Evolutionary conservation across 345 rosid species (phyloP), one percentile per base, ranked within the genome.

Genomic region (Psidium guajava): DNA sequence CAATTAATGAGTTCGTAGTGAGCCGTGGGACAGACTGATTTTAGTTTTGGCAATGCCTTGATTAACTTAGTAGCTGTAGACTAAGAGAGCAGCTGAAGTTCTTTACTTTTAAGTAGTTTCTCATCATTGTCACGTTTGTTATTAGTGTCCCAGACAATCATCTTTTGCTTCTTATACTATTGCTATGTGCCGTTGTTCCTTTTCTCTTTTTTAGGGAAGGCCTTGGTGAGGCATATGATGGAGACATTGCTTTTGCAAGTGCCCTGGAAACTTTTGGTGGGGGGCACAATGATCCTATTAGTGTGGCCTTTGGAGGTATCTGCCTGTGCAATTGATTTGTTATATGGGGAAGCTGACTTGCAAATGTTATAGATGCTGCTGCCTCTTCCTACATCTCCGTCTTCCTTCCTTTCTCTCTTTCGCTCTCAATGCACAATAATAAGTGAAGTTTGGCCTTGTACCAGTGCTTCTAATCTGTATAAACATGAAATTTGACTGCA

Each of bases 271-370:
- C 94, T 80, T 98, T 98, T 91, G 99, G 99, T 75, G 99, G 99
- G 89, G 99, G 98, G 82, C 99, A 98, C 87, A 98, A 96, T 86
- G 99, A 98, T 91, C 99, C 99, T 28, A 95, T 98, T 55, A 95
- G 99, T 91, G 92, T 96, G 86, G 98, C 99, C 86, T 98, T 98
- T 89, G 99, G 99, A 90, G 99, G 99, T 96, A 91, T 85, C 89
- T 75, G 25, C 21, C 77, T 2, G 25, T 11, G 44, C 32, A 54
- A 75, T 54, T 82, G 28, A 59, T 73, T 84, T 83, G 64, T 10
- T 77, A 74, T 83, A 32, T 50, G 27, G 24, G 20, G 85, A 84
- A 40, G 20, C 49, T 40, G 77, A n/a, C 20, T 42, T 24, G 47
- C 44, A 61, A 40, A 40, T 64, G 20, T 44, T 81, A 52, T 80